Base-by-base conservation (phyloP, 441 rosid species). In the Croton laevigatus region DNA sequence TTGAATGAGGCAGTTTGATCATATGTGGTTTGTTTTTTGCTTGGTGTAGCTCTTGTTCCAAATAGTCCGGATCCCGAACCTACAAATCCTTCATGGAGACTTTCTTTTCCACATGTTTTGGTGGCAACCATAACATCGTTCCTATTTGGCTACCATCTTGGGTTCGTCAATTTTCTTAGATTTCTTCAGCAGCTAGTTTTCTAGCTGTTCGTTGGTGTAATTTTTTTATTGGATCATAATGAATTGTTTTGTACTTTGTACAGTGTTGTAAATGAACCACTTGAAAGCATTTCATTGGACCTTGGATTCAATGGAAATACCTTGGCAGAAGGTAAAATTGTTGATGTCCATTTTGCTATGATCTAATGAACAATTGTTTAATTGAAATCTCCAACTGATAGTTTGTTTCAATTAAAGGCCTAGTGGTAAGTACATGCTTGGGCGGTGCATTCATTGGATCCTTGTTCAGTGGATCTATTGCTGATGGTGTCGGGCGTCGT, bases 371-470 rank as follows among this genome's bases (percentile, higher is more conserved):
- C 34, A 61, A 62, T 64, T 62, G 32, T 19, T 69, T 65, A n/a
- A 13, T 63, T 48, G 62, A 27, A 48, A 52, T 67, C 42, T 76
- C 20, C 49, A 38, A 53, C 73, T 61, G 23, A 66, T 44, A 38
- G 11, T 34, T 59, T 9, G 38, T 36, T 58, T 54, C 62, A n/a
- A 74, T 68, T 85, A 82, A 80, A 95, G 98, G 99, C 73, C 82
- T 95, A 69, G 99, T 93, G 76, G 99, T 95, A 68, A 93, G 99
- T 78, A 88, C 87, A 14, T 93, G 96, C 73, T 84, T 95, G 79
- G 99, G 89, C n/a, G 99, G 99, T 62, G 98, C 97, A 73, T 89
- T 91, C 14, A 44, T 87, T 74, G 98, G 99, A 79, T 95, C 95
- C 45, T 62, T 93, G 74, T 85, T 93, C 75, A 93, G 98, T 77